A percentile compares a stretch with the other conserved stretches of the same genome.
These are phyloP conservation scores for Colletotrichum scovillei DNA, from an alignment of 2,329 filamentous ascomycete genomes.

Conservation along the genomic window DNA sequence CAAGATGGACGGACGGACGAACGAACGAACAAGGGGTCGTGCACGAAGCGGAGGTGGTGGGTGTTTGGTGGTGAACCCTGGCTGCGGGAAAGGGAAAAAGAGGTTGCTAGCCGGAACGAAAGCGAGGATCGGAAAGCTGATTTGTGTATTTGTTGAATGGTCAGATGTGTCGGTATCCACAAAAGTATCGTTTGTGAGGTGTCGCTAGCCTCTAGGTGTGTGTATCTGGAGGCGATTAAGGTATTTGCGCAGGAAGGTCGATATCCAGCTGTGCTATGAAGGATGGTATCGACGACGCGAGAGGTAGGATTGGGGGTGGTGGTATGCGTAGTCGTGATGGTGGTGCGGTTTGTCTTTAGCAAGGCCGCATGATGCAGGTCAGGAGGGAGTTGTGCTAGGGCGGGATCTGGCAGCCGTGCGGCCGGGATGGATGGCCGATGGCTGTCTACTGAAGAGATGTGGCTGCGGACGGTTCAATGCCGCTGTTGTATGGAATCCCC, in stretches of 20 bases:
- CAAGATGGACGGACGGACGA: conserved; percentile 6
- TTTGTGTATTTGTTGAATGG: neutral
- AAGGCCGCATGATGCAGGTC: conserved; percentile 30
- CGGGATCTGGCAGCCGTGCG: conserved; percentile 20
- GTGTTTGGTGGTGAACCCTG: neutral
- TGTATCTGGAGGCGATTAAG: conserved; percentile 2
- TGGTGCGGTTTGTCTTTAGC: conserved; percentile 18
- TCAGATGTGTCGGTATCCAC: neutral
- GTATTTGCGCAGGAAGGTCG: neutral
- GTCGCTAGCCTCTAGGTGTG: neutral
- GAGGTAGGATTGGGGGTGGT: neutral
- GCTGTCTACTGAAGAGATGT: neutral
- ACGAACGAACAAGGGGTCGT: conserved; percentile 6
- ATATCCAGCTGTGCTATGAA: neutral
- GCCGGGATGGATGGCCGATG: neutral
- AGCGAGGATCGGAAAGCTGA: conserved; percentile 3
- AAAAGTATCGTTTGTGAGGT: neutral
- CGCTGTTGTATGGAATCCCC: no score
- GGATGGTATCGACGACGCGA: neutral
- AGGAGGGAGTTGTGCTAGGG: conserved; percentile 15
- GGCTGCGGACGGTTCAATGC: neutral
- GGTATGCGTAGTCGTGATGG: neutral
- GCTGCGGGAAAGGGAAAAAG: neutral
- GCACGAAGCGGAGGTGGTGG: conserved; percentile 12
- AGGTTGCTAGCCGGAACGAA: conserved; percentile 18